Conservation (phyloP, 768 basidiomycete species). For the Tubosaeta sp. region DNA sequence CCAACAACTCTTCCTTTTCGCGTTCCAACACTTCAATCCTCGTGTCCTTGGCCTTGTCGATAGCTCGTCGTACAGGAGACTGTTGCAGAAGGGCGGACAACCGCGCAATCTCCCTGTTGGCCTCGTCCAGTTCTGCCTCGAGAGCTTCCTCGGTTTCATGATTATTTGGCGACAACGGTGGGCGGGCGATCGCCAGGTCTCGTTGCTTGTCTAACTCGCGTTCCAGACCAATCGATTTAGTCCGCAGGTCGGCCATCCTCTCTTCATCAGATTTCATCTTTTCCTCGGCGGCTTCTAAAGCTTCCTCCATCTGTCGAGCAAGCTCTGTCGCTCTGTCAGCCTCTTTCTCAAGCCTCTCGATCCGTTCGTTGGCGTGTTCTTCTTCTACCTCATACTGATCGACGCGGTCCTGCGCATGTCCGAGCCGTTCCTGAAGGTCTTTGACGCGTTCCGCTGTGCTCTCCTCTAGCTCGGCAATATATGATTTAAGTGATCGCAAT, state of each 20-base stretch:
- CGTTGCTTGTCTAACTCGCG: slow-evolving; percentile 46
- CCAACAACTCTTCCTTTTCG: slow-evolving; percentile 72
- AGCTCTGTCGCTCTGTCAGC: slow-evolving; percentile 50
- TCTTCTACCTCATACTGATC: slow-evolving; percentile 41
- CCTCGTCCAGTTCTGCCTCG: slow-evolving; percentile 73
- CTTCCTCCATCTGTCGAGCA: slow-evolving; percentile 67
- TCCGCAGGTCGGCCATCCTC: slow-evolving; percentile 45
- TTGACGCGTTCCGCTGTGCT: slow-evolving; percentile 50
- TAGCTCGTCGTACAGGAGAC: slow-evolving; percentile 71
- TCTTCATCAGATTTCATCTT: slow-evolving; percentile 65
- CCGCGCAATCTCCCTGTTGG: slow-evolving; percentile 70
- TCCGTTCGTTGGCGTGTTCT: slow-evolving; percentile 45
- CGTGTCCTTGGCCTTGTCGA: slow-evolving; percentile 71
- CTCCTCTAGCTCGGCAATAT: slow-evolving; percentile 58
- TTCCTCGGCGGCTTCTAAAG: slow-evolving; percentile 67
- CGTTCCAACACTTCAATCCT: slow-evolving; percentile 73
- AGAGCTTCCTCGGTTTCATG: slow-evolving; percentile 58
- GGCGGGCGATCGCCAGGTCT: slow-evolving; percentile 19
- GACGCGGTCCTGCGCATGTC: slow-evolving; percentile 41
- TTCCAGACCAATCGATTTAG: slow-evolving; percentile 51
- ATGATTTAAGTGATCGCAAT: slow-evolving; percentile 41
- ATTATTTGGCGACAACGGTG: slow-evolving; percentile 35
- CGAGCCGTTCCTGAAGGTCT: slow-evolving; percentile 53
- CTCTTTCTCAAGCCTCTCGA: slow-evolving; percentile 51
- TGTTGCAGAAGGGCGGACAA: slow-evolving; percentile 63